Percentiles rank a stretch among this genome's conserved stretches.
These are phyloP conservation scores for Aegle marmelos DNA, from an alignment of 345 rosid species.

Conservation along the genomic window DNA sequence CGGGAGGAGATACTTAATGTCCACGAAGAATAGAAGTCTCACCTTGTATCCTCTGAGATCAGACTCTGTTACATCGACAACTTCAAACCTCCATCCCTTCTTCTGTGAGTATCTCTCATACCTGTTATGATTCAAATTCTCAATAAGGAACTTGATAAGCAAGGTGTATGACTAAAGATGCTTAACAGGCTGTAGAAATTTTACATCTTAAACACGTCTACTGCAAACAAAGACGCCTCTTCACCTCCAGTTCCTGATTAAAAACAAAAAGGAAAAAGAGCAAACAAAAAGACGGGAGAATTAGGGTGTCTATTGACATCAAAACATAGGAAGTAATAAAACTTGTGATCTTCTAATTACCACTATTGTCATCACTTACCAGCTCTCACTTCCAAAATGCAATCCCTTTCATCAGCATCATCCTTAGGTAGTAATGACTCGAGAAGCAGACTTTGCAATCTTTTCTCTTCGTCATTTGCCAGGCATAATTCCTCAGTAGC, in stretches of 20 bases:
- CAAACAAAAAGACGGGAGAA: background rate
- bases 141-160: background rate
- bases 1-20: background rate
- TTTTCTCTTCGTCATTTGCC: slow-evolving; percentile 63
- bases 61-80: slow-evolving; percentile 71
- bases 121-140: slow-evolving; percentile 42
- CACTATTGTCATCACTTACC: slow-evolving; percentile 37
- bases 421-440: slow-evolving; percentile 89
- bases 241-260: slow-evolving; percentile 86
- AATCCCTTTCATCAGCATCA: slow-evolving; percentile 95
- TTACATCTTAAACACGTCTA: slow-evolving; percentile 91
- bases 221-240: slow-evolving; percentile 95
- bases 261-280: slow-evolving; percentile 7
- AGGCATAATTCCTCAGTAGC: slow-evolving; percentile 59
- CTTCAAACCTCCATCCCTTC: slow-evolving; percentile 89
- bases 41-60: slow-evolving; percentile 94
- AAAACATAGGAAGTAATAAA: background rate
- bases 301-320: background rate
- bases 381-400: slow-evolving; percentile 99
- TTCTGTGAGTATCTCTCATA: slow-evolving; percentile 88
- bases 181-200: slow-evolving; percentile 22
- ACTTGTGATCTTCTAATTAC: background rate
- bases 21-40: slow-evolving; percentile 3
- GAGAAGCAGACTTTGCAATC: slow-evolving; percentile 66
- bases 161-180: background rate